These are phyloP conservation scores for Gynostemma pentaphyllum DNA, from an alignment of 306 rosid genomes.

Conservation along the genomic window DNA sequence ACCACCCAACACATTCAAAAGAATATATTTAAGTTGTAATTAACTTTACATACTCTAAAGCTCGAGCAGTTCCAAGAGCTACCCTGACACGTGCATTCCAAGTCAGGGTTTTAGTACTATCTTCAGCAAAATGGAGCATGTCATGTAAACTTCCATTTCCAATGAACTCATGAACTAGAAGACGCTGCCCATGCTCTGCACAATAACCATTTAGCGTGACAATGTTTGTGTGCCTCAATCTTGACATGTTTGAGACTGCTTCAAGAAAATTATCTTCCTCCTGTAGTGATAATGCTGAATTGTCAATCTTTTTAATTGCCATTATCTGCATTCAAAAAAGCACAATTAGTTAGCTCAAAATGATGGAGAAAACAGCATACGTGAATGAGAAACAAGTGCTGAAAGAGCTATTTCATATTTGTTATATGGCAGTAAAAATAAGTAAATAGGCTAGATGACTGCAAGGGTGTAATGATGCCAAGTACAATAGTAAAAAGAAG, in stretches of 20 bases:
- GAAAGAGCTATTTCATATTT: no score
- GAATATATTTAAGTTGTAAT: conserved; percentile 10
- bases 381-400: background rate
- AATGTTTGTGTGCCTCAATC: conserved; percentile 81
- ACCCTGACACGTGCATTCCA: conserved; percentile 98
- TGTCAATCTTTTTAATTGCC: conserved; percentile 94
- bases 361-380: background rate
- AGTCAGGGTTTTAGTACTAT: conserved; percentile 56
- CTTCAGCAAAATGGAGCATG: conserved; percentile 79
- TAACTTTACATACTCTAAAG: conserved; percentile 72
- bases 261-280: conserved; percentile 95
- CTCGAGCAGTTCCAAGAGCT: conserved; percentile 97
- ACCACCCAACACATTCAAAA: background rate
- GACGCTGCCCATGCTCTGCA: conserved; percentile 91
- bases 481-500: no score
- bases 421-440: no score
- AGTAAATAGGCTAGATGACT: no score
- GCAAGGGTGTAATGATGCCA: no score
- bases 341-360: background rate
- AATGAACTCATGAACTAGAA: conserved; percentile 71
- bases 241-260: conserved; percentile 86
- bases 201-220: conserved; percentile 85
- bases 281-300: conserved; percentile 84
- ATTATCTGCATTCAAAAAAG: conserved; percentile 32
- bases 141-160: conserved; percentile 84